A percentile compares a stretch with the other conserved stretches of the same genome.
phyloP scores from a whole-genome alignment of 2,329 filamentous ascomycete species.

The Blastomyces emzantsi region DNA sequence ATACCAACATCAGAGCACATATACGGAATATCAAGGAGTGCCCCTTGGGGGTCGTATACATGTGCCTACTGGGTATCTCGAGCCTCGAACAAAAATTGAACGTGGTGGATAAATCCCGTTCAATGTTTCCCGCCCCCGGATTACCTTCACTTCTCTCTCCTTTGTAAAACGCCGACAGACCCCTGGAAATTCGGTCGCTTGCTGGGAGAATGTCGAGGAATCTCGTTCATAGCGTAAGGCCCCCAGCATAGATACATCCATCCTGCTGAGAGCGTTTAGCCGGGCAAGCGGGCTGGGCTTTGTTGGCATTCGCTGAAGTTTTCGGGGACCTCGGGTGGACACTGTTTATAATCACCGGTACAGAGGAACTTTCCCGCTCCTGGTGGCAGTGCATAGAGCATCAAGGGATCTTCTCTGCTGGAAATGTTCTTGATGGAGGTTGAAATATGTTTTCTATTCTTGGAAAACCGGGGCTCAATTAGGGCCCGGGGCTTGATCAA shows the following conservation, averaged over 20 bases:
- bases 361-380: neutral
- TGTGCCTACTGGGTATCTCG: neutral
- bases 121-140: neutral
- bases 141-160: neutral
- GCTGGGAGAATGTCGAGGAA: neutral
- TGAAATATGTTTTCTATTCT: neutral
- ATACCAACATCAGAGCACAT: too few relatives aligned
- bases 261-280: neutral
- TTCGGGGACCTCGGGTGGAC: neutral
- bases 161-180: neutral
- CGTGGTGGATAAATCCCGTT: neutral
- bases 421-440: neutral
- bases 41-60: too few relatives aligned
- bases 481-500: too few relatives aligned
- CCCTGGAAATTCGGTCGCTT: neutral
- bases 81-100: neutral
- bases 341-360: neutral
- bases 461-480: neutral
- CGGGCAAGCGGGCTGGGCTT: neutral
- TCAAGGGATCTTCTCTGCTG: too few relatives aligned
- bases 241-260: neutral
- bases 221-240: neutral
- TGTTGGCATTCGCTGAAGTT: neutral
- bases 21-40: too few relatives aligned
- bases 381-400: neutral